These are phyloP conservation scores for Wickerhamomyces alni DNA, from an alignment of 805 yeast genomes.

Conservation along the genomic window DNA sequence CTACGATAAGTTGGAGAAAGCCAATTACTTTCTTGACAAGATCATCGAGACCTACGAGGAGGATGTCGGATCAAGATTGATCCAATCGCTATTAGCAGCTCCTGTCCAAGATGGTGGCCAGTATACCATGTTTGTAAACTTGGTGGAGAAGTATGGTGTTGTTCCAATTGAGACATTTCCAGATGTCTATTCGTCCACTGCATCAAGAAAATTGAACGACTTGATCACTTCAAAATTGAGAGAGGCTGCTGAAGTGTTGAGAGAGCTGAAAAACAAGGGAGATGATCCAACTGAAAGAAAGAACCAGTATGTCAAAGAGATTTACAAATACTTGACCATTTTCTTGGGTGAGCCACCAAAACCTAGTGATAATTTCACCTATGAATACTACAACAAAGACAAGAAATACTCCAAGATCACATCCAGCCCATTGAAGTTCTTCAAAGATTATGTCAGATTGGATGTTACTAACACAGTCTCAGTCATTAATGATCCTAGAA, in stretches of 20 bases:
- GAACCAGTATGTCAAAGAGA: constrained; percentile 48
- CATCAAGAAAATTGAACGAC: constrained; percentile 46
- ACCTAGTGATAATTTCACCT: constrained; percentile 57
- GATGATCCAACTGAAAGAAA: constrained; percentile 26
- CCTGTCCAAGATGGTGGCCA: constrained; percentile 87
- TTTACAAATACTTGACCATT: constrained; percentile 60
- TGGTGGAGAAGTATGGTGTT: constrained; percentile 74
- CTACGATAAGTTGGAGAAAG: constrained; percentile 82
- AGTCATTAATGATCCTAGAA: constrained; percentile 78
- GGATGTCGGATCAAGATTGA: constrained; percentile 62
- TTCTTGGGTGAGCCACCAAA: constrained; percentile 77
- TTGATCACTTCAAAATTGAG: constrained; percentile 64
- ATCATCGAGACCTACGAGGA: constrained; percentile 62
- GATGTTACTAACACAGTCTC: constrained; percentile 53
- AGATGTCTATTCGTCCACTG: constrained; percentile 54
- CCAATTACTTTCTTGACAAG: constrained; percentile 75
- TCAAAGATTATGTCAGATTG: constrained; percentile 43
- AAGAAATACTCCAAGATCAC: constrained; percentile 41
- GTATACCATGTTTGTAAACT: constrained; percentile 74
- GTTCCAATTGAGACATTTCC: constrained; percentile 73
- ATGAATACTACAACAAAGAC: constrained; percentile 76
- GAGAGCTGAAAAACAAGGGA: constrained; percentile 26
- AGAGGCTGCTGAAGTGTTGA: constrained; percentile 68
- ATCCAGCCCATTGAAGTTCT: constrained; percentile 64
- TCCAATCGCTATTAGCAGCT: constrained; percentile 55